Evolutionary conservation across 305 asterid species (phyloP).

Genomic region (Euphrasia arctica): DNA sequence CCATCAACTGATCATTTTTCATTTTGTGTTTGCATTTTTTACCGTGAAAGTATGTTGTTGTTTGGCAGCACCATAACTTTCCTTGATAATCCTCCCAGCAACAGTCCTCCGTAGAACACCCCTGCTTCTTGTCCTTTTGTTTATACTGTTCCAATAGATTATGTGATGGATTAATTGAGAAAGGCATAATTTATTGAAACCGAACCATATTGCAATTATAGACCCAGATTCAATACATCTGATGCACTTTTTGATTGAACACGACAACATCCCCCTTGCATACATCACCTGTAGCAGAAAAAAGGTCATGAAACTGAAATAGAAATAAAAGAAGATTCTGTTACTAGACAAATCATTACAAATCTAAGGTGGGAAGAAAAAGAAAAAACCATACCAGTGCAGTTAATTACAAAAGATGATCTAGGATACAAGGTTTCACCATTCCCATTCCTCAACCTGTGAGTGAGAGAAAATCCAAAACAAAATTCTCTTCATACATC

Average conservation of each 20-base stretch:
- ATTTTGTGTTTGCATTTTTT: slow-evolving; percentile 7
- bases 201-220: slow-evolving; percentile 13
- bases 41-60: slow-evolving; percentile 92
- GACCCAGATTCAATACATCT: slow-evolving; percentile 33
- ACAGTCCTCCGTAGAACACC: slow-evolving; percentile 48
- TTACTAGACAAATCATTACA: background rate
- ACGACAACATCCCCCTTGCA: slow-evolving; percentile 80
- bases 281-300: slow-evolving; percentile 57
- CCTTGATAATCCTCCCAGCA: slow-evolving; percentile 71
- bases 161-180: slow-evolving; percentile 11
- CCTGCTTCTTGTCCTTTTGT: slow-evolving; percentile 41
- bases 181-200: background rate
- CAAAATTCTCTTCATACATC: slow-evolving; percentile 6
- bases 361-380: background rate
- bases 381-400: slow-evolving; percentile 51
- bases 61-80: slow-evolving; percentile 72
- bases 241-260: slow-evolving; percentile 62
- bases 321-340: background rate
- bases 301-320: slow-evolving; percentile 20
- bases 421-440: slow-evolving; percentile 60
- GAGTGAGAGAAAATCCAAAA: slow-evolving; percentile 27
- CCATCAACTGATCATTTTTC: background rate
- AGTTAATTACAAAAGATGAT: slow-evolving; percentile 61
- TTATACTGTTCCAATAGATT: slow-evolving; percentile 37
- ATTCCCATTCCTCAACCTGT: slow-evolving; percentile 58